Evolutionary conservation across 768 basidiomycete genomes (phyloP), one percentile per base, ranked within the genome.

Genomic region (Suillus ampliporus): DNA sequence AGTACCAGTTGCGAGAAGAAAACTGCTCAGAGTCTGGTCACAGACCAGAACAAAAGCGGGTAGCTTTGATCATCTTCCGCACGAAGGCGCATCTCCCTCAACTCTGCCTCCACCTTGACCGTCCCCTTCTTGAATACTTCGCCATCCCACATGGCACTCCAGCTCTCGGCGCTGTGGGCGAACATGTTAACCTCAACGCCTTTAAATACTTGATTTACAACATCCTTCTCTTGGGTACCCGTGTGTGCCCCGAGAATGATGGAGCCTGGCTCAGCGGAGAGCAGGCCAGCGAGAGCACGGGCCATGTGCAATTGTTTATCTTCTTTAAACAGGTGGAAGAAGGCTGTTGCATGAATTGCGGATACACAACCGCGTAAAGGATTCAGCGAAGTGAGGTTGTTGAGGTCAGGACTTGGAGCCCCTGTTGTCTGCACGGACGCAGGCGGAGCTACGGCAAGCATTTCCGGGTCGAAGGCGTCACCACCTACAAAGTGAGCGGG

Each of bases 401-500:
- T 23, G 31, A 83, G 67, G 52, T 61, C 61, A 0, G 78, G 79
- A 9, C 5, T 15, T 4, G 63, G 60, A 19, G 59, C 21, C 8
- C 62, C 64, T 43, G 70, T 68, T 3, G 68, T 57, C 28, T 69
- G 56, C 10, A 69, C 67, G 58, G 71, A 68, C 68, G 37, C 57
- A 57, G 76, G 72, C 2, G 76, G 67, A 1, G 67, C 67, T 6
- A 77, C 73, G 4, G 64, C 61, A 31, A 87, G 78, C 40, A 82
- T 71, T 0, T 64, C 64, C 7, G 78, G 70, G 63, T 86, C 80
- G 53, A 89, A 82, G 0, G 74, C 77, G 65, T 89, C 82, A 1
- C 87, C 88, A 5, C 77, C 69, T 19, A 89, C 58, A 69, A 89
- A 89, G 0, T 76, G 71, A 0, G 79, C 83, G 1, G 84, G 83